Evolutionary conservation across 306 rosid genomes (phyloP).

Genomic region (Amphicarpaea edgeworthii): DNA sequence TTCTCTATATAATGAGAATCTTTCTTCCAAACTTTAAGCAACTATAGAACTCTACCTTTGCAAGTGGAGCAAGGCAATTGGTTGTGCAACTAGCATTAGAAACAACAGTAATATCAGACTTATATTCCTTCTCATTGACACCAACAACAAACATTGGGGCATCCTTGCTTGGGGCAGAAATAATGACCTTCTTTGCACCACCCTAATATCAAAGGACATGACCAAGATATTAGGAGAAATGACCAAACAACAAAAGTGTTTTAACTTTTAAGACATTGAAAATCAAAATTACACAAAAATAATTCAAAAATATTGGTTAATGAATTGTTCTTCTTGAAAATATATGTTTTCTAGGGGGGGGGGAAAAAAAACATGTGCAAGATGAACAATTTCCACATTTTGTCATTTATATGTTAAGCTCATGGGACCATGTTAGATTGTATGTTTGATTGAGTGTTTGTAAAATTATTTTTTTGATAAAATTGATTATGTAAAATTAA

Average conservation of each 20-base stretch:
- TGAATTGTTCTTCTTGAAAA: not conserved
- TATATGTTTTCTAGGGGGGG: not conserved
- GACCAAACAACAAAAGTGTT: not conserved
- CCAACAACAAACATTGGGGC: slow-evolving; percentile 98
- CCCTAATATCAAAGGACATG: slow-evolving; percentile 55
- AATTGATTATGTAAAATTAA: too few species aligned
- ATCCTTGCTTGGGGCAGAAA: slow-evolving; percentile 94
- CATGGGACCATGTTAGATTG: not conserved
- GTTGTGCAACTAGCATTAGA: slow-evolving; percentile 94
- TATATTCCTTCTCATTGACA: slow-evolving; percentile 89
- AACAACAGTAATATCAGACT: slow-evolving; percentile 65
- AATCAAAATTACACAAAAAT: not conserved
- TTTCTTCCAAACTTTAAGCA: not conserved
- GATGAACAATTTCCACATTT: not conserved
- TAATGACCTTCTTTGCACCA: slow-evolving; percentile 94
- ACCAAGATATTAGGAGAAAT: not conserved
- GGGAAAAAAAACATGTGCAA: not conserved
- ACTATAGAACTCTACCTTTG: slow-evolving; percentile 59
- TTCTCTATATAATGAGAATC: not conserved
- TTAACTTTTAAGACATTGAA: not conserved
- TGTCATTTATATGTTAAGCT: not conserved
- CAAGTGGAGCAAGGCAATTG: slow-evolving; percentile 94
- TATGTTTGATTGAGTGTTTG: too few species aligned
- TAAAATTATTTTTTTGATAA: too few species aligned
- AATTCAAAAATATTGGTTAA: not conserved